Evolutionary conservation across 257 asterid genomes (phyloP), one percentile per base, ranked within the genome.

Genomic region (Scutellaria minor): DNA sequence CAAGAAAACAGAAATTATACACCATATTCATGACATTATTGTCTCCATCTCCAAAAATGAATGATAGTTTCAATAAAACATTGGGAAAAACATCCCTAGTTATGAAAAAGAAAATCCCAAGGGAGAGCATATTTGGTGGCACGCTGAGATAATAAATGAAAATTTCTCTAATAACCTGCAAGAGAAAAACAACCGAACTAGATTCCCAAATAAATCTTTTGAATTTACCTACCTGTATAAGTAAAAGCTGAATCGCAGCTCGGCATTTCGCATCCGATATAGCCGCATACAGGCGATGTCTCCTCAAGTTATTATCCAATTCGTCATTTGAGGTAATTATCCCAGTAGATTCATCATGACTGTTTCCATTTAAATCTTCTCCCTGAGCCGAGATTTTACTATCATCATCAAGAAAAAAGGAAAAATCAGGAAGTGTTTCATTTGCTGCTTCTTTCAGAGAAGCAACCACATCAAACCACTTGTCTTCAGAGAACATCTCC

Each of bases 241-340:
- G 79, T 74, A 95, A 81, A 75, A 92, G 98, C 85, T 95, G 98
- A 82, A 95, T 85, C 22, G 99, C 97, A 79, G 97, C 96, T 76
- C 97, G 89, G 83, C 97, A 88, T 83, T 92, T 90, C 47, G 80
- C 91, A 77, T 90, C 96, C 5, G 96, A 87, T 81, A 95, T 84
- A 75, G 96, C 84, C 72, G 82, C 85, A 68, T 85, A 87, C 24
- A 92, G 76, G 22, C 81, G 86, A 52, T 82, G 85, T 76, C 92
- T 78, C 83, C 93, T 86, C 81, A 74, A 84, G 82, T 83, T 77
- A 78, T 58, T 71, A 48, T 87, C 96, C 56, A 73, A 61, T 24
- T 85, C 96, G 54, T 81, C 94, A 72, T 82, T 81, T 58, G 88
- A 81, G 60, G 78, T 44, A 59, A 77, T 72, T 9, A 85, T 14